A percentile compares a stretch with the other conserved stretches of the same genome.
Conservation (phyloP, 768 basidiomycete genomes). For the Lactarius hengduanensis region DNA sequence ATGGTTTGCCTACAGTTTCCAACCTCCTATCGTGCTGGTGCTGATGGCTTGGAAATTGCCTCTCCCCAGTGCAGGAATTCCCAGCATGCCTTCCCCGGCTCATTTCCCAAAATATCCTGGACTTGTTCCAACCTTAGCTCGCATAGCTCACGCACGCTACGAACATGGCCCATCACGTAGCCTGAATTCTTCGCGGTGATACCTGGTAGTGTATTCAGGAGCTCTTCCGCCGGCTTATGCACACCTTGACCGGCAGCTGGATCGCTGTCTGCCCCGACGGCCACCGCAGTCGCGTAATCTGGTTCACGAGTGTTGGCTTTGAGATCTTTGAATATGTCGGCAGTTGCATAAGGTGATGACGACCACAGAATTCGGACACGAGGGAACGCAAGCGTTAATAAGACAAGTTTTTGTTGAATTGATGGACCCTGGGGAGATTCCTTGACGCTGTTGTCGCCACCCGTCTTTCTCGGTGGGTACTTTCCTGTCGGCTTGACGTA, state of each 20-base stretch:
- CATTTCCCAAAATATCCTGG: conserved; percentile 73
- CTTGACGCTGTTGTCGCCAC: conserved; percentile 28
- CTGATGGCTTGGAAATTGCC: not conserved
- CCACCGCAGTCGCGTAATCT: conserved; percentile 68
- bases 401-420: conserved; percentile 89
- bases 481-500: conserved; percentile 61
- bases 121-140: conserved; percentile 58
- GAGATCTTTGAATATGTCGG: conserved; percentile 90
- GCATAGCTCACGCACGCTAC: conserved; percentile 73
- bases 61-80: conserved; percentile 81
- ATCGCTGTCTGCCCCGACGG: conserved; percentile 79
- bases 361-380: conserved; percentile 96
- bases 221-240: conserved; percentile 76
- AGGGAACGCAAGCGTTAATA: conserved; percentile 88
- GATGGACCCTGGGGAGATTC: conserved; percentile 46
- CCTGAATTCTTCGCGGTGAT: conserved; percentile 81
- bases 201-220: conserved; percentile 80
- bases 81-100: conserved; percentile 76
- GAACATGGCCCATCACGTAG: conserved; percentile 80
- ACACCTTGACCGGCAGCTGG: conserved; percentile 63
- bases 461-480: conserved; percentile 55
- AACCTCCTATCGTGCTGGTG: not conserved
- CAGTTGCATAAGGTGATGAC: conserved; percentile 88
- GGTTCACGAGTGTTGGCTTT: conserved; percentile 81
- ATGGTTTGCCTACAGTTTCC: not conserved